phyloP scores from a whole-genome alignment of 1,139 yeast species.

The Eremothecium coryli region DNA sequence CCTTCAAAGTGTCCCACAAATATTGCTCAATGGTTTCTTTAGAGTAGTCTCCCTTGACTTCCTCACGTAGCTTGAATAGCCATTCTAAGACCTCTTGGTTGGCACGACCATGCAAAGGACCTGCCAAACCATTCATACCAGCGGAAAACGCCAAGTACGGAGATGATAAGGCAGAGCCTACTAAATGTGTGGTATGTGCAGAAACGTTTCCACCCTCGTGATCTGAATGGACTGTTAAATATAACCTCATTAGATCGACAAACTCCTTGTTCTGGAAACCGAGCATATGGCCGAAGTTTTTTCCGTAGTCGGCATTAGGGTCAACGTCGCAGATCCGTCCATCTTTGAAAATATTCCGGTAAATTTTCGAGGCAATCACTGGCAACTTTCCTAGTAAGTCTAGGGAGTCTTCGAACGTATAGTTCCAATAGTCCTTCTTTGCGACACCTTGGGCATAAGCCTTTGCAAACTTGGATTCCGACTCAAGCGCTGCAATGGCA shows the following conservation, averaged over 20 bases:
- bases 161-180: conserved; percentile 37
- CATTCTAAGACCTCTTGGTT: conserved; percentile 39
- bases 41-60: conserved; percentile 28
- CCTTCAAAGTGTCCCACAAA: conserved; percentile 35
- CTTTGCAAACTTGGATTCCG: conserved; percentile 56
- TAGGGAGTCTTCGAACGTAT: conserved; percentile 55
- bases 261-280: conserved; percentile 47
- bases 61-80: conserved; percentile 32
- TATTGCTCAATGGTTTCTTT: conserved; percentile 31
- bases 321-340: conserved; percentile 57
- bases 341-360: conserved; percentile 50
- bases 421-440: conserved; percentile 62
- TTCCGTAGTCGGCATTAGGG: conserved; percentile 78
- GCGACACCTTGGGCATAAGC: conserved; percentile 61
- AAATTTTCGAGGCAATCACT: conserved; percentile 55
- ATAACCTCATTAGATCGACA: conserved; percentile 36
- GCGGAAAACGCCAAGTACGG: conserved; percentile 36
- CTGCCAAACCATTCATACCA: conserved; percentile 38
- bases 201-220: conserved; percentile 43
- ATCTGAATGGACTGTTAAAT: conserved; percentile 38
- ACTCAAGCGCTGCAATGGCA: conserved; percentile 51
- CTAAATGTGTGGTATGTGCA: conserved; percentile 38
- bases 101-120: conserved; percentile 39
- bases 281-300: conserved; percentile 74
- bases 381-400: conserved; percentile 61